These are phyloP conservation scores for Acorus gramineus DNA, from an alignment of 106 monocot genomes.

Conservation along the genomic window DNA sequence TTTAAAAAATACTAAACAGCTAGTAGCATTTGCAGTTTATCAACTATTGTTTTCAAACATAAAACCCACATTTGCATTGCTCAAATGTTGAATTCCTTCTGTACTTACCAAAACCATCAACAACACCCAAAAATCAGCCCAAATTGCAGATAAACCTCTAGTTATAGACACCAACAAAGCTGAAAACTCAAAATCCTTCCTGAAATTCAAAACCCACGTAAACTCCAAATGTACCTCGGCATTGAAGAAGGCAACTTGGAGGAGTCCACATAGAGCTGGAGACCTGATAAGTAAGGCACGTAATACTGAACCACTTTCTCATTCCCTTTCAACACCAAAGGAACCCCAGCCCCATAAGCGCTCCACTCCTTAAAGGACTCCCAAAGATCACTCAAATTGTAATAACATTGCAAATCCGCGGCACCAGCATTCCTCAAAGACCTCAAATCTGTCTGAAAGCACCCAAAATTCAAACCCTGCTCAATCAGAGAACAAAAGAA, in stretches of 20 bases:
- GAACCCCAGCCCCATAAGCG: constrained; percentile 61
- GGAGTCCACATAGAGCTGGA: constrained; percentile 37
- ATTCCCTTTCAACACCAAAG: constrained; percentile 37
- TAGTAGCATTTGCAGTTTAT: too few relatives aligned
- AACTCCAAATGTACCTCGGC: constrained; percentile 14
- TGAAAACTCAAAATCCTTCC: too few relatives aligned
- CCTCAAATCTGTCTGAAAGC: constrained; percentile 30
- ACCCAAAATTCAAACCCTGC: neutral
- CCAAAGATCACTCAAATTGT: constrained; percentile 66
- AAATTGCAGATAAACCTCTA: too few relatives aligned
- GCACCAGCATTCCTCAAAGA: constrained; percentile 27
- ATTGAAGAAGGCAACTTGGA: constrained; percentile 10
- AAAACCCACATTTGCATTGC: too few relatives aligned
- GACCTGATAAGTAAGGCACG: constrained; percentile 49
- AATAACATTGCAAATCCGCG: constrained; percentile 28
- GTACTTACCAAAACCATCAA: too few relatives aligned
- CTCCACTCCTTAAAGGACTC: constrained; percentile 67
- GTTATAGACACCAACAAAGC: too few relatives aligned
- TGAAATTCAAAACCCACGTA: too few relatives aligned
- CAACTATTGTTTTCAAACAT: too few relatives aligned
- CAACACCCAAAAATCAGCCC: too few relatives aligned
- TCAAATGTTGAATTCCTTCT: too few relatives aligned
- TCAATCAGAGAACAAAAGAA: neutral
- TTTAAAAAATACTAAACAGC: too few relatives aligned
- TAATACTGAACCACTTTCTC: constrained; percentile 56